Evolutionary conservation across 768 basidiomycete species (phyloP), one percentile per base, ranked within the genome.

Genomic region (Polyporus arcularius): DNA sequence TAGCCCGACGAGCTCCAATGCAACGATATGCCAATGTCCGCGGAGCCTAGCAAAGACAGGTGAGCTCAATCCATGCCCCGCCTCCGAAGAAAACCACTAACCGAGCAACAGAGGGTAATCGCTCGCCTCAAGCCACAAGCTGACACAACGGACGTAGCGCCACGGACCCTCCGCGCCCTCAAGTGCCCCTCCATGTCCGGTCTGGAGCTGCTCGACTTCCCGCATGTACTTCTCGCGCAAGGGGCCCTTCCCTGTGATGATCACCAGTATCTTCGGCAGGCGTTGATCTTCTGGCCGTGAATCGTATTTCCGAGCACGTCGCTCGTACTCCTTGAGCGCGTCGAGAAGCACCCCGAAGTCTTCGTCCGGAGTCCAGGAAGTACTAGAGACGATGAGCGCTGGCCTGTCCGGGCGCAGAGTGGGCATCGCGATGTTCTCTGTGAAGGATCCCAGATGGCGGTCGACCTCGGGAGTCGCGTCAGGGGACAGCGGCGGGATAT

Each of bases 351-450:
- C 83, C 9, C 82, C 76, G 65, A 99, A 98, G 72, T 98, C 95
- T 72, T 99, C 97, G 68, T 99, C 97, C 6, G 93, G 85, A 1
- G 97, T 98, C 96, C 96, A 98, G 15, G 92, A 94, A 1, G 97
- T 99, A 65, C 93, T 92, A 26, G 92, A 94, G 30, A 99, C 87
- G 16, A 98, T 65, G 2, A 98, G 76, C 1, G 94, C 95, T 4
- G 94, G 93, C 58, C 96, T 80, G 63, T 94, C 91, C 2, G 75
- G 67, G 38, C 92, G 83, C 28, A 85, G 73, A n/a, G 69, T 68
- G 4, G 89, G 85, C 67, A 78, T 72, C 43, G 62, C 12, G 66
- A 56, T 61, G 49, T 65, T 47, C 28, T 63, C 57, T 48, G 66
- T 26, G 59, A 65, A 65, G 39, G 54, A 53, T 39, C 51, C 53